Evolutionary conservation across 1,284 basidiomycete genomes (phyloP), one percentile per base, ranked within the genome.

Genomic region (Sphaerobolus stellatus): DNA sequence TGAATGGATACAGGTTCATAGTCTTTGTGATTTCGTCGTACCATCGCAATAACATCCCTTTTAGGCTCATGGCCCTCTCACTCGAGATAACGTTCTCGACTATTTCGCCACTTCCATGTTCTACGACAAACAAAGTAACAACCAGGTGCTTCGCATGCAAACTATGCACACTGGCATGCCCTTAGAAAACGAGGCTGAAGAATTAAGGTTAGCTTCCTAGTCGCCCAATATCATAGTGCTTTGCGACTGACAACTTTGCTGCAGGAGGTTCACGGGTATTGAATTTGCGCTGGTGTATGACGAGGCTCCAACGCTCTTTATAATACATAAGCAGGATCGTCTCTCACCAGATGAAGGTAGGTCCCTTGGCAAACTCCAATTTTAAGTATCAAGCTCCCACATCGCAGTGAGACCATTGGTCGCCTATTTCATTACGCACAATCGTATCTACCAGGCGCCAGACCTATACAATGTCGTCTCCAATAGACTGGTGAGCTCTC

Each of bases 101-200:
- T 94, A 93, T 72, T 94, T 94, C 66, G 76, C 86, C 16, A 81
- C 82, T 1, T 92, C 89, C 16, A 91, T 91, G 83, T 92, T 92
- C 74, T 94, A 91, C 68, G 91, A 94, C 72, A 90, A 90, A 67
- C 84, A 90, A 69, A 92, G 90, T 69, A 93, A 88, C 69, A 94
- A 94, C 67, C 88, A 92, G 65, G 84, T 90, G 27, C 73, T 94
- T 44, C 84, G 90, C 62, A 94, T 94, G 91, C 91, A 94, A 70
- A 92, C 89, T 0, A 86, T 87, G 72, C 85, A 89, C 63, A 86
- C 86, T 0, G 89, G 86, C 22, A 75, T 82, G 44, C 81, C 85
- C 2, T 71, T 87, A 52, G 70, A 79, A 11, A 86, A 92, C 60
- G 88, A 92, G 68, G 83, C 84, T 13, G 87, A 89, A 58, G 88